Conservation (phyloP, 2,329 filamentous ascomycete genomes). For the Aspergillus costaricaensis region DNA sequence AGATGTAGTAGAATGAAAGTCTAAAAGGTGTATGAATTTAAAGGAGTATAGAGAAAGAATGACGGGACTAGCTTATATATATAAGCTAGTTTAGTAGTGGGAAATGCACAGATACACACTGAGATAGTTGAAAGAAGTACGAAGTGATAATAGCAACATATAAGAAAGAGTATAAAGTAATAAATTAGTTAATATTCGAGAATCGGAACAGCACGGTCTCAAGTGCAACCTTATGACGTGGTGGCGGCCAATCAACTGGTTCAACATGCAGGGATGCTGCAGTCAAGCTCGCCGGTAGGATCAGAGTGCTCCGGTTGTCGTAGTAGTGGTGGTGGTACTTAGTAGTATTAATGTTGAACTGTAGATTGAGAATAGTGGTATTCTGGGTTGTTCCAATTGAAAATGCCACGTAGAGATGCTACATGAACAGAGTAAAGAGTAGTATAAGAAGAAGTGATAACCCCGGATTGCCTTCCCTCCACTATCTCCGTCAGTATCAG, state of each 20-base stretch:
- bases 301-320: constrained; percentile 5
- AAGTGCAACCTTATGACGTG: constrained; percentile 34
- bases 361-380: no score
- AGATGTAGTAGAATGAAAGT: no score
- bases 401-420: no score
- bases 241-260: constrained; percentile 17
- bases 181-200: neutral
- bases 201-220: neutral
- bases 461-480: no score
- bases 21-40: no score
- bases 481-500: no score
- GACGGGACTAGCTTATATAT: no score
- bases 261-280: neutral
- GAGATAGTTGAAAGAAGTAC: neutral
- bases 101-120: neutral
- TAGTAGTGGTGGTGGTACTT: neutral
- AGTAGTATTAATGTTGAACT: neutral
- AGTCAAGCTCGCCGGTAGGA: neutral
- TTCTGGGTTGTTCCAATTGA: no score
- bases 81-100: neutral
- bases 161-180: neutral
- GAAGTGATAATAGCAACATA: neutral
- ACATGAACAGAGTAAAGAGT: no score
- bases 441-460: no score
- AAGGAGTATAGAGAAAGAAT: no score